Conservation (phyloP, 768 basidiomycete genomes). For the Agaricus subrufescens region DNA sequence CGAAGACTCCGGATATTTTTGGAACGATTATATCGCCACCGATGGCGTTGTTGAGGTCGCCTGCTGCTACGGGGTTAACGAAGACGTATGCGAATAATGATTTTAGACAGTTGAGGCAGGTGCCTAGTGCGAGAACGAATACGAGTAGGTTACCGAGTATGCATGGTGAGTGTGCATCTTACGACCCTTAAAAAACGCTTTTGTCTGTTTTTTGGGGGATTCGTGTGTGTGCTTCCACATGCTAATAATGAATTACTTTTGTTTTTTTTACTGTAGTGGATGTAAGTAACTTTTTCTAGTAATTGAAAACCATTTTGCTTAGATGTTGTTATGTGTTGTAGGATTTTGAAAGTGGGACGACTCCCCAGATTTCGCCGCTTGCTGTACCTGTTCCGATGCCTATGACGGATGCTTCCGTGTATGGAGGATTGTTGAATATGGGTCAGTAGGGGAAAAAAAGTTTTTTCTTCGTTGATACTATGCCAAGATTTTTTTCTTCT, state of each 20-base stretch:
- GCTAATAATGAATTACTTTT: too few species aligned
- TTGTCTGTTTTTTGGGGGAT: background rate
- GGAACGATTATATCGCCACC: constrained; percentile 69
- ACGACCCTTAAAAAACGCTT: background rate
- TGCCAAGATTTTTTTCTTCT: background rate
- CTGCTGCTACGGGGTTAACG: constrained; percentile 71
- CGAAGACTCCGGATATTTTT: constrained; percentile 52
- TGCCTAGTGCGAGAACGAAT: constrained; percentile 68
- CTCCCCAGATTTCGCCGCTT: constrained; percentile 1
- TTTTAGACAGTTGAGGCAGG: constrained; percentile 70
- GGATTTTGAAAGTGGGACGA: constrained; percentile 6
- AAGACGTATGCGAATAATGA: constrained; percentile 82
- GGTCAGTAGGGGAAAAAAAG: background rate
- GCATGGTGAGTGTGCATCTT: constrained; percentile 46
- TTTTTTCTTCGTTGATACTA: background rate
- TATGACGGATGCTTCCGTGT: constrained; percentile 4
- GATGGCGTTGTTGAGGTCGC: constrained; percentile 62
- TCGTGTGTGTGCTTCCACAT: too few species aligned
- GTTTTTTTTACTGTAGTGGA: background rate
- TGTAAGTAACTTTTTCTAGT: background rate
- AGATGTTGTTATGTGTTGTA: background rate
- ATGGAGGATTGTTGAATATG: constrained; percentile 9
- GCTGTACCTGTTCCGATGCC: constrained; percentile 7
- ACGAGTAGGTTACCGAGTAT: constrained; percentile 84
- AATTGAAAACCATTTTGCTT: too few species aligned